These are phyloP conservation scores for Rhodamnia argentea DNA, from an alignment of 345 rosid species.

Conservation along the genomic window DNA sequence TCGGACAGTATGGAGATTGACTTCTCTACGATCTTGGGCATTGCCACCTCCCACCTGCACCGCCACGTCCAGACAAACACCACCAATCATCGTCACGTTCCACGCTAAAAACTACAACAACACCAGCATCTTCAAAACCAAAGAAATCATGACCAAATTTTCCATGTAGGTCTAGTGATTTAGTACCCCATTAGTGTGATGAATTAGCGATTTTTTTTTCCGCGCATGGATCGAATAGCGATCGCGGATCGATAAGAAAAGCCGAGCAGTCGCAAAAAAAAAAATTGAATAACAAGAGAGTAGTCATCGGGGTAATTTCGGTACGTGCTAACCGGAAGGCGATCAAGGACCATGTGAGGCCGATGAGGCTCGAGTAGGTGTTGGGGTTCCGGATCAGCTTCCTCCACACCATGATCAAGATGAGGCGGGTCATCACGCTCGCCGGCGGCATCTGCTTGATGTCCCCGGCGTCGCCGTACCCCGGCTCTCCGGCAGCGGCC, in stretches of 20 bases:
- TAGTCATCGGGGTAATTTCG: not conserved
- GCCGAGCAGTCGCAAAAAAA: too few species aligned
- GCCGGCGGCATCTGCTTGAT: conserved; percentile 74
- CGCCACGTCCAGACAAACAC: not conserved
- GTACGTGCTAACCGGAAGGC: conserved; percentile 47
- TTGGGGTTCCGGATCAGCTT: conserved; percentile 93
- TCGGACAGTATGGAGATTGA: conserved; percentile 93
- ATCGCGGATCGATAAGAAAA: too few species aligned
- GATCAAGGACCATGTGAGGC: conserved; percentile 80
- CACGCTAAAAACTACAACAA: not conserved
- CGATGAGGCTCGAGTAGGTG: conserved; percentile 91
- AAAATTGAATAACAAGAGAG: not conserved
- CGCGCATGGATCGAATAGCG: too few species aligned
- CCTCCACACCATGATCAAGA: conserved; percentile 96
- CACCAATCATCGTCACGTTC: not conserved
- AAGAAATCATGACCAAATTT: too few species aligned
- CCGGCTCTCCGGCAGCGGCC: conserved; percentile 29
- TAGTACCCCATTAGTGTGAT: too few species aligned
- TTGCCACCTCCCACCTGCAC: conserved; percentile 80
- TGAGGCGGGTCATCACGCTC: conserved; percentile 90
- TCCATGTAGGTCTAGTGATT: too few species aligned
- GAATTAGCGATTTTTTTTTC: too few species aligned
- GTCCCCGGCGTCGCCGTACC: conserved; percentile 14
- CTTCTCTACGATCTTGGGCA: conserved; percentile 70
- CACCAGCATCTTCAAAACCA: not conserved